phyloP scores from a whole-genome alignment of 495 filamentous ascomycete species.

The Trichoderma erinaceum region DNA sequence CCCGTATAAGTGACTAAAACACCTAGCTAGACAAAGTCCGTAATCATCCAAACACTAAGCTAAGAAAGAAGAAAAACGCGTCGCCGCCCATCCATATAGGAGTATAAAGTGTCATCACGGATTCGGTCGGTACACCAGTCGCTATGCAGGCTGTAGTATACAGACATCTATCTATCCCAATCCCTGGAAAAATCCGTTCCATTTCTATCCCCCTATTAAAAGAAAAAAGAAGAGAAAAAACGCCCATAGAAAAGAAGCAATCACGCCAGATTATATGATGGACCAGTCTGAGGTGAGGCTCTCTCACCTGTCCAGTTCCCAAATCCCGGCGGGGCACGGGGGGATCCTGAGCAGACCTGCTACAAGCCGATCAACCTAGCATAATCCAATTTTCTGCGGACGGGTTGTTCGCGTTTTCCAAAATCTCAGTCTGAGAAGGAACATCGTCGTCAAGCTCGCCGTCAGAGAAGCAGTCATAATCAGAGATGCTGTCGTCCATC shows the following conservation, averaged over 20 bases:
- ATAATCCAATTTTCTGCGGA: slow-evolving; percentile 32
- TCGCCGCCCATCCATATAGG: neutral
- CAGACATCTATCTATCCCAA: slow-evolving; percentile 1
- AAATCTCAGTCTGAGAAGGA: slow-evolving; percentile 16
- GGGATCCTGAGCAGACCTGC: slow-evolving; percentile 37
- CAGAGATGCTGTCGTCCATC: slow-evolving; percentile 18
- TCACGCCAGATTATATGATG: slow-evolving; percentile 10
- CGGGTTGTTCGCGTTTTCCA: slow-evolving; percentile 16
- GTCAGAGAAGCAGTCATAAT: slow-evolving; percentile 1
- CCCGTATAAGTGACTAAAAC: too few relatives aligned
- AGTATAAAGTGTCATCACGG: neutral
- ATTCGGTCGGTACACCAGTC: slow-evolving; percentile 3
- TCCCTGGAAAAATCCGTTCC: neutral
- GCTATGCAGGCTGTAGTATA: slow-evolving; percentile 6
- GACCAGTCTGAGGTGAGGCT: slow-evolving; percentile 15
- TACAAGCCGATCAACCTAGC: slow-evolving; percentile 42
- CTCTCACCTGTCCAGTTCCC: slow-evolving; percentile 14
- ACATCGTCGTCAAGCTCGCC: neutral
- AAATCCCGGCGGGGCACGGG: slow-evolving; percentile 10
- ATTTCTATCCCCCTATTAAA: neutral
- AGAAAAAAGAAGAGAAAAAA: neutral
- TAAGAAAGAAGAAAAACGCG: neutral
- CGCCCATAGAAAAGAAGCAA: neutral
- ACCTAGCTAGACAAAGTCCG: neutral
- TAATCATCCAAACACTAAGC: neutral